Conservation (phyloP, 2,329 filamentous ascomycete species). For the Diaporthe destruens region DNA sequence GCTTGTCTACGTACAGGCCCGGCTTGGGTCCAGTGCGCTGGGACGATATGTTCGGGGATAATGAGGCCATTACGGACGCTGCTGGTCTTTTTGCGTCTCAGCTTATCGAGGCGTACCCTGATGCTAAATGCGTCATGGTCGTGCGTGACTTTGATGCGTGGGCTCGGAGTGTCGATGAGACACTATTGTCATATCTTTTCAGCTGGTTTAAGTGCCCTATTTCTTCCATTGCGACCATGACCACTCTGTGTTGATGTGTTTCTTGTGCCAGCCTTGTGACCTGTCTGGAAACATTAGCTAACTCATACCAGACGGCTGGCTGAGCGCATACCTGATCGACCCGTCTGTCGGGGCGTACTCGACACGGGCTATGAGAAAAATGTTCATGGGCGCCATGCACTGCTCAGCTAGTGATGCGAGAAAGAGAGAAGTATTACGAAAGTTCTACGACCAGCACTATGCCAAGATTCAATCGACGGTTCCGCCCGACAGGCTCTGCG, state of each 20-base stretch:
- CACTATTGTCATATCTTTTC: conserved; percentile 43
- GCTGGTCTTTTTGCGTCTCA: conserved; percentile 39
- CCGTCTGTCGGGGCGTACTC: conserved; percentile 7
- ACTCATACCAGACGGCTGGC: conserved; percentile 15
- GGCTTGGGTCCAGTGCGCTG: conserved; percentile 37
- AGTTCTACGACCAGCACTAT: not conserved
- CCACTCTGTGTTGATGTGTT: too few relatives aligned
- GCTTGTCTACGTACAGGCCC: conserved; percentile 27
- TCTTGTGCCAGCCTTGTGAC: too few relatives aligned
- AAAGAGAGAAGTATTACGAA: not conserved
- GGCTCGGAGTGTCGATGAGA: conserved; percentile 38
- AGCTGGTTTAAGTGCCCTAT: conserved; percentile 15
- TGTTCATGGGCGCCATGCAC: conserved; percentile 10
- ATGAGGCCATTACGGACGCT: conserved; percentile 43
- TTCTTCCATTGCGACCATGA: not conserved
- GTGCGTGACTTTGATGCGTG: conserved; percentile 43
- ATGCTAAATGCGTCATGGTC: conserved; percentile 43
- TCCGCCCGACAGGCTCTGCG: not conserved
- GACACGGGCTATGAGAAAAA: conserved; percentile 14
- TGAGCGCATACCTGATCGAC: conserved; percentile 1
- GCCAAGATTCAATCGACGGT: not conserved
- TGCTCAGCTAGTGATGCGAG: not conserved
- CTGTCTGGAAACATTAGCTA: not conserved
- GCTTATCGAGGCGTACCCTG: conserved; percentile 43
- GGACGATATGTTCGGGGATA: conserved; percentile 41